Base-by-base conservation (phyloP, 805 yeast genomes). In the Diddensiella caesifluorescens region DNA sequence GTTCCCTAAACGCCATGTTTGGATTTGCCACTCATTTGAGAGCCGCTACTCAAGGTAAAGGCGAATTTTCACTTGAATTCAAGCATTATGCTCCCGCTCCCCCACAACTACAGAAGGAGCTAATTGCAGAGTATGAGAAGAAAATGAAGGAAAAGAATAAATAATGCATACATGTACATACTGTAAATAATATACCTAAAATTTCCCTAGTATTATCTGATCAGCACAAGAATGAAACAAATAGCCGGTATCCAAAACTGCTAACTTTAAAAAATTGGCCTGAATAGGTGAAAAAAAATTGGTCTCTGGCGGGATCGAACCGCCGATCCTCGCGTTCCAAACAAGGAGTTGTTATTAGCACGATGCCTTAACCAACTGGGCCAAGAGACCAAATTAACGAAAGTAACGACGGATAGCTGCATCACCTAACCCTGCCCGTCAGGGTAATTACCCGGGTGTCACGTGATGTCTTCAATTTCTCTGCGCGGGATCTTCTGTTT, bases 11-110 rank as follows among this genome's bases (percentile, higher is more conserved):
- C 70, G 77, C 85, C 48, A 79, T 92, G 87, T 92, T 92, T 64
- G 98, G 98, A 28, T 86, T 92, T 61, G 95, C 97, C 5, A 85
- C 97, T 5, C 78, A 86, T 20, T 73, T 92, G 60, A 83, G 99
- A 73, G 97, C 98, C 16, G 79, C 85, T 46, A 90, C 98, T 12
- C 98, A 92, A 68, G 99, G 99, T 68, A 92, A 92, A 64, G 98
- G 99, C 58, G 97, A 94, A 68, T 92, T 92, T 65, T 77, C 95
- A 2, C 74, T 92, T 64, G 99, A 92, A 64, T 92, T 92, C 70
- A 81, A 84, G 61, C 84, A 87, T 58, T 92, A 90, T 63, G 78
- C 90, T 38, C 95, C 95, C 52, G 83, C 94, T 39, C 75, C 94
- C 36, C 86, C 90, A 27, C 95, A 87, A 52, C 72, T 90, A 52